Conservation (phyloP, 805 yeast genomes). For the Candida verbasci region DNA sequence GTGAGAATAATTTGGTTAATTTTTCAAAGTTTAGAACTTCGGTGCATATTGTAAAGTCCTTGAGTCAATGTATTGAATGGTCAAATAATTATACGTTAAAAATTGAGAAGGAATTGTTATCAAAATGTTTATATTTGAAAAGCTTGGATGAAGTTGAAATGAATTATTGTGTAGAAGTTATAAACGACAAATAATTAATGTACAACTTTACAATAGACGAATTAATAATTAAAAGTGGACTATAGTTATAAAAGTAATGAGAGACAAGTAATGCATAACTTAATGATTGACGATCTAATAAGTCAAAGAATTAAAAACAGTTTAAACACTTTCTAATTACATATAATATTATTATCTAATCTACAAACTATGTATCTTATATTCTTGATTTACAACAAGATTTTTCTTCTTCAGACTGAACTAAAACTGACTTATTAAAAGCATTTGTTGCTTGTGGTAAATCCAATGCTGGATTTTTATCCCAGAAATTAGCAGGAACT, state of each 20-base stretch:
- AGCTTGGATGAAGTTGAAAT: constrained; percentile 72
- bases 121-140: constrained; percentile 80
- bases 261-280: too few species aligned
- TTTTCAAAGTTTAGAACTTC: constrained; percentile 73
- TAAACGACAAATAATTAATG: constrained; percentile 1
- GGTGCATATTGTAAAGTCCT: constrained; percentile 70
- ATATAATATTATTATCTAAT: too few species aligned
- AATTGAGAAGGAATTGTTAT: constrained; percentile 58
- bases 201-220: too few species aligned
- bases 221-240: too few species aligned
- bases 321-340: too few species aligned
- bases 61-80: constrained; percentile 84
- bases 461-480: constrained; percentile 73
- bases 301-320: background rate
- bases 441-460: constrained; percentile 65
- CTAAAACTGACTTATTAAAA: constrained; percentile 60
- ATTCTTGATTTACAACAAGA: constrained; percentile 6
- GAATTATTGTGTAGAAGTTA: constrained; percentile 23
- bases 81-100: constrained; percentile 59
- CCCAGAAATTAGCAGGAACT: constrained; percentile 71
- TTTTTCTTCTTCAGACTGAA: constrained; percentile 15
- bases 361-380: background rate
- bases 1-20: constrained; percentile 49
- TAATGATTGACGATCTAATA: too few species aligned
- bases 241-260: too few species aligned